Conservation (phyloP, 805 yeast genomes). For the Saccharomycopsis amapae region DNA sequence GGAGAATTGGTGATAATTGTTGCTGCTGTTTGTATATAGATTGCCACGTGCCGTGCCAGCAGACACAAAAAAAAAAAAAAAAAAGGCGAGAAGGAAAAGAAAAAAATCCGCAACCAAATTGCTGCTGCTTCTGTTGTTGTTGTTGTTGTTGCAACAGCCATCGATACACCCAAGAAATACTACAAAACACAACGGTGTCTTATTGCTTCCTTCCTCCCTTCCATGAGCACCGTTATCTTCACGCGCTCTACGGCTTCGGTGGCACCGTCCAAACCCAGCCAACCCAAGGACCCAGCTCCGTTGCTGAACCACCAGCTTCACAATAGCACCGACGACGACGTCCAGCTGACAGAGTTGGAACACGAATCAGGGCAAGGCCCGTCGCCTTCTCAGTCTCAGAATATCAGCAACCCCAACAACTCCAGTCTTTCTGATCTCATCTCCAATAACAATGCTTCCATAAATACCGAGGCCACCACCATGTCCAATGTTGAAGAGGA, state of each 20-base stretch:
- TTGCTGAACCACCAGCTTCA: neutral
- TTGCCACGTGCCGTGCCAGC: too few species aligned
- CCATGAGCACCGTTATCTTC: too few species aligned
- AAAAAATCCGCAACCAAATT: too few species aligned
- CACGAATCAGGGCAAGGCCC: too few species aligned
- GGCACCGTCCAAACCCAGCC: neutral
- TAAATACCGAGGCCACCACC: slow-evolving; percentile 7
- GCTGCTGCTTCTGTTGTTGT: too few species aligned
- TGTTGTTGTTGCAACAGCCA: too few species aligned
- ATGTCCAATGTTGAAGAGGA: neutral
- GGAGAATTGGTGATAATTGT: neutral
- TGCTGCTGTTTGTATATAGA: neutral
- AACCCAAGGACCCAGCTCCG: neutral
- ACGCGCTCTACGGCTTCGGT: neutral
- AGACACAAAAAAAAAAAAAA: too few species aligned
- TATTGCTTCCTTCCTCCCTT: too few species aligned
- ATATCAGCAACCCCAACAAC: neutral
- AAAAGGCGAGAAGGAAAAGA: too few species aligned
- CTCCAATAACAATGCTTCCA: slow-evolving; percentile 3
- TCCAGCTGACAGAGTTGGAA: too few species aligned
- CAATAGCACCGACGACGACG: neutral
- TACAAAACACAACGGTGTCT: too few species aligned
- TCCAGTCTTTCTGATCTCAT: slow-evolving; percentile 7
- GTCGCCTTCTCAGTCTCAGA: neutral
- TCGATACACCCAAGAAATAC: too few species aligned